Evolutionary conservation across 371 early-diverging fungal species (phyloP), one percentile per base, ranked within the genome.

Genomic region (Neoconidiobolus thromboides): DNA sequence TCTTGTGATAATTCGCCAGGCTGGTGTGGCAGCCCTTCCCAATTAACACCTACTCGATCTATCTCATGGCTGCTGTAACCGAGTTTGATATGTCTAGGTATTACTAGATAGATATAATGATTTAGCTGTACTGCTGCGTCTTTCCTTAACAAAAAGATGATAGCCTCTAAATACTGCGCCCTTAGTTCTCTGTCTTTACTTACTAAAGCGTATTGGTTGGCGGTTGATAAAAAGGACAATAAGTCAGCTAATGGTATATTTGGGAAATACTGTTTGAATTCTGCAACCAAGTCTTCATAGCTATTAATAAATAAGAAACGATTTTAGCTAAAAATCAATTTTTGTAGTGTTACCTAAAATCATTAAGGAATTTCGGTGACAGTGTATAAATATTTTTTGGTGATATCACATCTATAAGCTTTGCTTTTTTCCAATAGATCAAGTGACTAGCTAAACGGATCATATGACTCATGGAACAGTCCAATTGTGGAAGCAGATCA

Each of bases 341-440:
- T 73, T 86, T 83, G 72, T 73, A 43, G 73, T 26, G 26, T 26
- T 26, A 26, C 26, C 69, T 26, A 83, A 62, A 53, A 74, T 76
- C 0, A 83, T 81, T 53, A 76, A 67, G 0, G 38, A 54, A 7
- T 7, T 59, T 15, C 6, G 84, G 85, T 0, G 86, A 76, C 0
- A 88, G 77, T 1, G 86, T 83, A 66, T 93, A 95, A 6, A 86
- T 78, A 61, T 89, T 87, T 49, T 80, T 70, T 42, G 80, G 72
- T 61, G 74, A 77, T 50, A 93, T 81, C 4, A 85, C 85, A 67
- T 88, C 81, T 48, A 93, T 87, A 43, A 93, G 69, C 63, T 84
- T 84, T 2, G 93, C 93, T 62, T 88, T 86, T 48, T 78, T 67
- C 93, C 94, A 93, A 65, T 85, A 89, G 46, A 91, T 84, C 43